These are phyloP conservation scores for Metarhizium sp. DNA, from an alignment of 2,329 filamentous ascomycete genomes.

Conservation along the genomic window DNA sequence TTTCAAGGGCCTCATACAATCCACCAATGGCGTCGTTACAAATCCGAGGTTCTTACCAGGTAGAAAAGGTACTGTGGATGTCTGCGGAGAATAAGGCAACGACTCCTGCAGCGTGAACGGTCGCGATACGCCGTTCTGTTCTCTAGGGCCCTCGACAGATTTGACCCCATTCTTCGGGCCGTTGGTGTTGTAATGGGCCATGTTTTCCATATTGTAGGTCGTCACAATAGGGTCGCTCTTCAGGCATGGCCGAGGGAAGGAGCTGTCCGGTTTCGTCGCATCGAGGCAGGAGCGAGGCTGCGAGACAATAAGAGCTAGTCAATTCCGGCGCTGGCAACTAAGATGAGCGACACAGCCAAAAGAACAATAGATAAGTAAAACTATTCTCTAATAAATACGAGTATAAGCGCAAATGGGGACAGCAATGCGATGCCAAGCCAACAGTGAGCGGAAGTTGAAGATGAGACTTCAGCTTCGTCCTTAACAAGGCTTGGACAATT, in stretches of 20 bases:
- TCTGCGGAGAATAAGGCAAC: constrained; percentile 73
- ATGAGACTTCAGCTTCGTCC: neutral
- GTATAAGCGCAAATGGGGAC: neutral
- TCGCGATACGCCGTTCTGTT: constrained; percentile 21
- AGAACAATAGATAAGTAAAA: neutral
- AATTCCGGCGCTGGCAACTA: constrained; percentile 1
- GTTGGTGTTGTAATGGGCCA: constrained; percentile 20
- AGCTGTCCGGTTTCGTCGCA: constrained; percentile 17
- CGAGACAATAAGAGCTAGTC: constrained; percentile 3
- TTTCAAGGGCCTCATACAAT: neutral
- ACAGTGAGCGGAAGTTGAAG: neutral
- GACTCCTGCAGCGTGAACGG: constrained; percentile 64
- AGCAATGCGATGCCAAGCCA: neutral
- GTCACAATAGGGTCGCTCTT: constrained; percentile 17
- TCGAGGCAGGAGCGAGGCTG: constrained; percentile 10
- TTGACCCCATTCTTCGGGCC: constrained; percentile 24
- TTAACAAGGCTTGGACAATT: neutral
- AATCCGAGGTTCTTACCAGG: constrained; percentile 43
- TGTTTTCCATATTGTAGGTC: constrained; percentile 19
- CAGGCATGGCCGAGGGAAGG: constrained; percentile 21
- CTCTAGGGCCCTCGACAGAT: constrained; percentile 13
- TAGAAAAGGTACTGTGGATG: constrained; percentile 69
- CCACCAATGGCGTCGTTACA: neutral
- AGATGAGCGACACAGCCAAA: neutral
- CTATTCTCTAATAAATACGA: neutral